Evolutionary conservation across 768 basidiomycete species (phyloP).

Genomic region (Leccinum barrowsii): DNA sequence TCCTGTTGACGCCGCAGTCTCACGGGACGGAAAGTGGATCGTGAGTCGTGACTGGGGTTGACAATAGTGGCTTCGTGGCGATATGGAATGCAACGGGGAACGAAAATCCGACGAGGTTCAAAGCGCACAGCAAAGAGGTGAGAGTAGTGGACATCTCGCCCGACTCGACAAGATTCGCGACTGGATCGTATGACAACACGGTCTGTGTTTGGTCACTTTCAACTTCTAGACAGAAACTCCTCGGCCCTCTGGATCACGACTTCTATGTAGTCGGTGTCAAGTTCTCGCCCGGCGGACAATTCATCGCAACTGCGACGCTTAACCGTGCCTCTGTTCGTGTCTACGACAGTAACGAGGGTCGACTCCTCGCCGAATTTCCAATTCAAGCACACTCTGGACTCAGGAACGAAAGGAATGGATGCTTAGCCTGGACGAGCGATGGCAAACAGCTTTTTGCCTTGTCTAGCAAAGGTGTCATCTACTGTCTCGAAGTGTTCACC

Average conservation of each 20-base stretch:
- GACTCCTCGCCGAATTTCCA: not conserved
- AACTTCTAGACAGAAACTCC: too few relatives aligned
- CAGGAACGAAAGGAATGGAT: not conserved
- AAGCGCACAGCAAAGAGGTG: too few relatives aligned
- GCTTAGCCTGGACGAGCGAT: not conserved
- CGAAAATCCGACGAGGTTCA: too few relatives aligned
- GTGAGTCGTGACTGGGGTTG: too few relatives aligned
- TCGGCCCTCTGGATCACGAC: not conserved
- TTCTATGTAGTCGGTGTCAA: not conserved
- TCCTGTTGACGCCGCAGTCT: too few relatives aligned
- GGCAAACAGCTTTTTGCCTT: not conserved
- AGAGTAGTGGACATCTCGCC: too few relatives aligned
- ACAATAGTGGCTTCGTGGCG: too few relatives aligned
- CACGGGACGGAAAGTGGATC: too few relatives aligned
- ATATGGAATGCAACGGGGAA: too few relatives aligned
- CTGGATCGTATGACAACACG: not conserved
- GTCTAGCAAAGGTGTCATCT: not conserved
- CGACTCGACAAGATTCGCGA: too few relatives aligned
- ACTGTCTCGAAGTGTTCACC: not conserved
- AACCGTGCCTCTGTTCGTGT: not conserved
- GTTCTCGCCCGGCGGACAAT: not conserved
- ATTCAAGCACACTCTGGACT: not conserved
- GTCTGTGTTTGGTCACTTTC: not conserved
- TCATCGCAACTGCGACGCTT: not conserved
- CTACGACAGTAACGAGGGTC: not conserved